These are phyloP conservation scores for Arabis alpina DNA, from an alignment of 345 rosid genomes.

Conservation along the genomic window DNA sequence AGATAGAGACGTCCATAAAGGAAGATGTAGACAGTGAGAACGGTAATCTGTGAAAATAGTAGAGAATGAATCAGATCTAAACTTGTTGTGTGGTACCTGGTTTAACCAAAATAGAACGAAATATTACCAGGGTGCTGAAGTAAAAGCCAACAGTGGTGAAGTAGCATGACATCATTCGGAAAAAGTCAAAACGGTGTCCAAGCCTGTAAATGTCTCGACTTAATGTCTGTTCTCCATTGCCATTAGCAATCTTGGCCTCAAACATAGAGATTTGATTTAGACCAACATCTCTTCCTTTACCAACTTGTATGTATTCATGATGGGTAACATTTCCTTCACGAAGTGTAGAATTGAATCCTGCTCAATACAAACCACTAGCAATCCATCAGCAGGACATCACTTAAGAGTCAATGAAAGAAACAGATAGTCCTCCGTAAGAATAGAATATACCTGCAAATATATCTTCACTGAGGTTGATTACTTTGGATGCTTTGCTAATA, in stretches of 20 bases:
- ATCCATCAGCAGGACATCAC: slow-evolving; percentile 18
- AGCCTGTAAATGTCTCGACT: slow-evolving; percentile 96
- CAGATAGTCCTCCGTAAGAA: slow-evolving; percentile 1
- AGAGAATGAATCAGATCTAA: slow-evolving; percentile 16
- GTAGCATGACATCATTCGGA: slow-evolving; percentile 97
- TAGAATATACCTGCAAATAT: slow-evolving; percentile 84
- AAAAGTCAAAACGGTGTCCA: slow-evolving; percentile 98
- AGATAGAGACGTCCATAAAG: slow-evolving; percentile 99
- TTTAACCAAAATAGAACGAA: slow-evolving; percentile 19
- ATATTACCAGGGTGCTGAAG: slow-evolving; percentile 86
- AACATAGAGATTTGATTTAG: slow-evolving; percentile 99
- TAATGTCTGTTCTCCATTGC: slow-evolving; percentile 97
- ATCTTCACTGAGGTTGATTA: slow-evolving; percentile 96
- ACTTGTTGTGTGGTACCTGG: not conserved
- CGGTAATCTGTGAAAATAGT: slow-evolving; percentile 75
- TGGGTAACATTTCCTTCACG: slow-evolving; percentile 99
- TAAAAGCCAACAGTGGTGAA: slow-evolving; percentile 98
- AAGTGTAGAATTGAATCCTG: slow-evolving; percentile 98
- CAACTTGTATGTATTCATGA: slow-evolving; percentile 99
- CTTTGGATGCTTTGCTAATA: slow-evolving; percentile 96
- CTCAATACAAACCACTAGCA: slow-evolving; percentile 29
- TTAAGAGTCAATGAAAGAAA: slow-evolving; percentile 21
- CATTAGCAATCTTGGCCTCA: slow-evolving; percentile 98
- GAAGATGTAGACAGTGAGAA: slow-evolving; percentile 94
- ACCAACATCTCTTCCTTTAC: slow-evolving; percentile 99